These are phyloP conservation scores for Amborella trichopoda DNA, from an alignment of 164 flowering plant species.

Conservation along the genomic window DNA sequence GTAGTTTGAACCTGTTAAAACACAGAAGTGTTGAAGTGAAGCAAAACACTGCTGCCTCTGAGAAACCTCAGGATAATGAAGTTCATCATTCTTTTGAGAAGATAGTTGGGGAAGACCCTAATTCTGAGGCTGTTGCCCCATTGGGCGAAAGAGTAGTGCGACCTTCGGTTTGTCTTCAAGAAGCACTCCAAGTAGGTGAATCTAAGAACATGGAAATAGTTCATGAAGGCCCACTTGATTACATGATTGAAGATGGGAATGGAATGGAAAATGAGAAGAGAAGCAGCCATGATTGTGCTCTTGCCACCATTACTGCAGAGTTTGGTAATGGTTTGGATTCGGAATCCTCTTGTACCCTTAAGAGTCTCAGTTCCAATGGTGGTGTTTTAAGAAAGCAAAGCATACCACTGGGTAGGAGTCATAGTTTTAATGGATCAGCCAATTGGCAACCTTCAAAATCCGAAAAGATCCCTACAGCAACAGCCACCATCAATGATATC, in stretches of 20 bases:
- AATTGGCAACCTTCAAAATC: slow-evolving; percentile 17
- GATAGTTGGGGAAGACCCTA: slow-evolving; percentile 13
- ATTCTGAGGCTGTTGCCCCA: slow-evolving; percentile 11
- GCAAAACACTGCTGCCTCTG: background rate
- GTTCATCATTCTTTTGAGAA: slow-evolving; percentile 12
- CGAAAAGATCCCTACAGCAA: slow-evolving; percentile 13
- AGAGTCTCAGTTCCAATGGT: slow-evolving; percentile 27
- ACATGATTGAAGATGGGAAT: slow-evolving; percentile 22
- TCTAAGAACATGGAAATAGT: too few species aligned
- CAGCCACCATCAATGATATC: slow-evolving; percentile 9
- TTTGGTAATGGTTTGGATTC: slow-evolving; percentile 34
- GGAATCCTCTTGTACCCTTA: slow-evolving; percentile 44
- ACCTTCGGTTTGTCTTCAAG: slow-evolving; percentile 20
- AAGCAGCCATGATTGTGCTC: slow-evolving; percentile 5
- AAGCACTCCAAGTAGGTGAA: too few species aligned
- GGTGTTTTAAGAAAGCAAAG: slow-evolving; percentile 29
- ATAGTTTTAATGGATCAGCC: slow-evolving; percentile 20
- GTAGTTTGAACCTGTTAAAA: too few species aligned
- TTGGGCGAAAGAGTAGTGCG: slow-evolving; percentile 16
- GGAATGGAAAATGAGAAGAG: slow-evolving; percentile 19
- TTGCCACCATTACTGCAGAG: slow-evolving; percentile 5
- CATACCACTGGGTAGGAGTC: slow-evolving; percentile 15
- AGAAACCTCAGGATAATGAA: background rate
- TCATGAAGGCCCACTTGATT: too few species aligned
- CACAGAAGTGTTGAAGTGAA: background rate